Evolutionary conservation across 2,329 filamentous ascomycete species (phyloP).

Genomic region (Nemania sp.): DNA sequence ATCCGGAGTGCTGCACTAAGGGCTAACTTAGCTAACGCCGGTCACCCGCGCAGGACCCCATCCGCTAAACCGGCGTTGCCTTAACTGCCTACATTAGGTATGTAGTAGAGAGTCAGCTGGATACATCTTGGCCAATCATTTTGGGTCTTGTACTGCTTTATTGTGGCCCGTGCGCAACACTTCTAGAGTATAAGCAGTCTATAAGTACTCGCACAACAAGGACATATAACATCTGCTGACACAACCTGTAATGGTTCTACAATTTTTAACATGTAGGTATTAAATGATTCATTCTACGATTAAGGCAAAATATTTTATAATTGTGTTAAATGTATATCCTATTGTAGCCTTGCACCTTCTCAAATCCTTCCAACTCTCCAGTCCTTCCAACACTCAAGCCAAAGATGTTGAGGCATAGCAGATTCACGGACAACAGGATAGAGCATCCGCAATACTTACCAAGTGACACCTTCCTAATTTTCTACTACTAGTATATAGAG

Average conservation of each 20-base stretch:
- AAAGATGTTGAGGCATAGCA: slow-evolving; percentile 1
- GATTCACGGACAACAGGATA: not conserved
- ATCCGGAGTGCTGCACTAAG: slow-evolving; percentile 4
- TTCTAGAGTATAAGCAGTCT: too few species aligned
- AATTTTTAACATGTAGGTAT: too few species aligned
- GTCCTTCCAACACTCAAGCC: not conserved
- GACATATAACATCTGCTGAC: too few species aligned
- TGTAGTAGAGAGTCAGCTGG: slow-evolving; percentile 19
- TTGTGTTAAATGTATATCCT: too few species aligned
- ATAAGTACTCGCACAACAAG: too few species aligned
- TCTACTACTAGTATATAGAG: too few species aligned
- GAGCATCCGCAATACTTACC: not conserved
- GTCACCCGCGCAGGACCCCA: not conserved
- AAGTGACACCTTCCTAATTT: slow-evolving; percentile 6
- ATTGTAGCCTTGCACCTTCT: too few species aligned
- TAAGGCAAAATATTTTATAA: too few species aligned
- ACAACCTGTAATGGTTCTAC: too few species aligned
- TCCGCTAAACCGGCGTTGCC: slow-evolving; percentile 17
- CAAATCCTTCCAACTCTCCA: not conserved
- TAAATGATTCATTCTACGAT: too few species aligned
- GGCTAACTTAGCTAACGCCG: not conserved
- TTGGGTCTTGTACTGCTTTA: too few species aligned
- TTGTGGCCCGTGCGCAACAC: not conserved
- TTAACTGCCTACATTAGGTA: too few species aligned
- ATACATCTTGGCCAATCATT: slow-evolving; percentile 17